Evolutionary conservation across 176 grass and related monocot genomes (phyloP).

Genomic region (Aegilops sharonensis): DNA sequence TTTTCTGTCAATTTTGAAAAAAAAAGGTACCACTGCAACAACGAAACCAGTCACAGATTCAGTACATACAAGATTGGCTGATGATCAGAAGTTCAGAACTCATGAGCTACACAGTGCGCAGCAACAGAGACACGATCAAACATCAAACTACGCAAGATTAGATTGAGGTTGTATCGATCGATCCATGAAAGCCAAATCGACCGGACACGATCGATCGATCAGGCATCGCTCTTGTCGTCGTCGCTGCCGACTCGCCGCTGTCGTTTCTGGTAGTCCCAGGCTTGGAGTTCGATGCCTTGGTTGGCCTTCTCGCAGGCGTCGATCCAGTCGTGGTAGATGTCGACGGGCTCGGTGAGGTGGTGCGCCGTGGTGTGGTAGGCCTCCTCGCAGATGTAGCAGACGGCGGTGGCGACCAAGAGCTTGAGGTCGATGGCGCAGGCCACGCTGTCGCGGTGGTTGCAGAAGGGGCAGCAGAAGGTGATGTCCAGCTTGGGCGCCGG

Average conservation of each 20-base stretch:
- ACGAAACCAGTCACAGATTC: too few species aligned
- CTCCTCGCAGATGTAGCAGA: constrained; percentile 16
- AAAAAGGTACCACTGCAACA: too few species aligned
- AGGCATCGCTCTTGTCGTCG: not conserved
- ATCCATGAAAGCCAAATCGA: too few species aligned
- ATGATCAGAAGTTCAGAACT: too few species aligned
- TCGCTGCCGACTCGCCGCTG: not conserved
- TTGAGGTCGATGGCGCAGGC: constrained; percentile 33
- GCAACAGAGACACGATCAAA: too few species aligned
- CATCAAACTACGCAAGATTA: too few species aligned
- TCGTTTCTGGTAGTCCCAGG: too few species aligned
- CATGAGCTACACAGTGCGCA: too few species aligned
- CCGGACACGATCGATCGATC: too few species aligned
- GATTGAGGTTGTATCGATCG: too few species aligned
- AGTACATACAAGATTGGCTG: too few species aligned
- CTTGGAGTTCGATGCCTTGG: not conserved
- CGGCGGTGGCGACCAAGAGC: not conserved
- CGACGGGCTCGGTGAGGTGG: not conserved
- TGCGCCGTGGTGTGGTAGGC: constrained; percentile 22
- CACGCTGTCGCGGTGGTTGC: constrained; percentile 16
- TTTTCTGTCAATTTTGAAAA: too few species aligned
- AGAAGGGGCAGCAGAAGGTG: constrained; percentile 33
- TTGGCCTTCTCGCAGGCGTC: constrained; percentile 15
- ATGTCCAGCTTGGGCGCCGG: constrained; percentile 22
- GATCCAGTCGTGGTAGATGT: constrained; percentile 15